Conservation (phyloP, 495 filamentous ascomycete genomes). For the Xylaria curta region DNA sequence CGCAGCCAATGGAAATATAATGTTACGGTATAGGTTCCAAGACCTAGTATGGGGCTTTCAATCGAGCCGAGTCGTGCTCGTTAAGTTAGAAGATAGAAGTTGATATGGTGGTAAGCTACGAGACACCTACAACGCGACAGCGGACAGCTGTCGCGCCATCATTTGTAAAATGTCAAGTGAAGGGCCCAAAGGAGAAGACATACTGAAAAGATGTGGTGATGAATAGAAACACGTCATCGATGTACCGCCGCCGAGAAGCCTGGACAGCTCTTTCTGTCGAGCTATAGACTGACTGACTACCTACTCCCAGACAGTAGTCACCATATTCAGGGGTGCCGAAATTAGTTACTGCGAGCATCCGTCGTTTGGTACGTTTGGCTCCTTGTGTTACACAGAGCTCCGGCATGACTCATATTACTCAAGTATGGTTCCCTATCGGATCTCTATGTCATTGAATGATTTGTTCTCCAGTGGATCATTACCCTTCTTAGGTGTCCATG, state of each 20-base stretch:
- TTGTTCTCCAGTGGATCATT: not conserved
- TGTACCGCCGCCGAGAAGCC: not conserved
- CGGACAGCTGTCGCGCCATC: not conserved
- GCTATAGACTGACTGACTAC: not conserved
- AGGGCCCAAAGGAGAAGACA: not conserved
- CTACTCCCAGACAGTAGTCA: not conserved
- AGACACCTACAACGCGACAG: not conserved
- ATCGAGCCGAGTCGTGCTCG: not conserved
- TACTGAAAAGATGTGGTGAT: not conserved
- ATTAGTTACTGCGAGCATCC: not conserved
- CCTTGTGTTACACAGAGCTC: not conserved
- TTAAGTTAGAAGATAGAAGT: not conserved
- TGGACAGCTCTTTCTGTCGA: not conserved
- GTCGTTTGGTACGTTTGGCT: not conserved
- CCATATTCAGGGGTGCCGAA: too few relatives aligned
- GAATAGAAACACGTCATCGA: not conserved
- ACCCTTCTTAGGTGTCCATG: not conserved
- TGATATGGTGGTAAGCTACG: not conserved
- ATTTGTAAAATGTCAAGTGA: not conserved
- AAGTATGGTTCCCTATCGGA: not conserved
- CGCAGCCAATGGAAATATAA: not conserved
- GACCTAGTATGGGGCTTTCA: not conserved
- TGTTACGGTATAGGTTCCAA: not conserved
- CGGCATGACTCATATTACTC: not conserved
- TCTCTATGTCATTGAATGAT: not conserved